Percentiles rank a stretch among this genome's conserved stretches.
Evolutionary conservation across 2,329 filamentous ascomycete species (phyloP).

Genomic region (Ustulina deusta): DNA sequence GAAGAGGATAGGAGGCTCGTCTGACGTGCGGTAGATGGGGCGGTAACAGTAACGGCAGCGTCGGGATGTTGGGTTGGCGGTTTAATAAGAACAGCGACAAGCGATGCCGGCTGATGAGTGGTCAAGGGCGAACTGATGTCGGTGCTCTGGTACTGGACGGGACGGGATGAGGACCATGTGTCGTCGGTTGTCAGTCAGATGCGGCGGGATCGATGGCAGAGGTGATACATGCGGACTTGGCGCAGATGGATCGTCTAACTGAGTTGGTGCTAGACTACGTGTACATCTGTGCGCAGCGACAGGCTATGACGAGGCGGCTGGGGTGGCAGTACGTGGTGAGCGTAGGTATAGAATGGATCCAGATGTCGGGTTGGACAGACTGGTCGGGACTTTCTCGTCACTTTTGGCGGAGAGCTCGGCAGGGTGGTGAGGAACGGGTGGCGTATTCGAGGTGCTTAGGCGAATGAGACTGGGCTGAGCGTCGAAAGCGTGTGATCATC

Average conservation of each 20-base stretch:
- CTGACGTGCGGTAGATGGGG: constrained; percentile 10
- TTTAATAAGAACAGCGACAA: constrained; percentile 28
- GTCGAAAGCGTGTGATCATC: constrained; percentile 19
- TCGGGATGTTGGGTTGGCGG: constrained; percentile 20
- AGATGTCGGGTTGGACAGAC: neutral
- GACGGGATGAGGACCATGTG: constrained; percentile 25
- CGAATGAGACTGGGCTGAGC: constrained; percentile 7
- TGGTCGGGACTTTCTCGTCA: neutral
- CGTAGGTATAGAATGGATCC: neutral
- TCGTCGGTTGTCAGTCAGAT: constrained; percentile 44
- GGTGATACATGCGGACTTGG: constrained; percentile 42
- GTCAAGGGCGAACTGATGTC: constrained; percentile 21
- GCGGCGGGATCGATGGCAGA: constrained; percentile 42
- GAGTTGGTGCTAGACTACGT: constrained; percentile 44
- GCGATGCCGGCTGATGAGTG: constrained; percentile 23
- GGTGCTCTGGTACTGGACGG: neutral
- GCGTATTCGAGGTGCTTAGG: constrained; percentile 9
- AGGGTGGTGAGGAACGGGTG: constrained; percentile 10
- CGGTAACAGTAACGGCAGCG: constrained; percentile 15
- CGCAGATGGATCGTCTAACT: constrained; percentile 44
- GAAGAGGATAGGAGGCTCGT: constrained; percentile 41
- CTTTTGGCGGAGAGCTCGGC: neutral
- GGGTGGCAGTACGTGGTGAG: neutral
- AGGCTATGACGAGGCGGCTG: constrained; percentile 26
- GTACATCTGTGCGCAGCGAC: constrained; percentile 20